Percentiles rank a stretch among this genome's conserved stretches.
These are phyloP conservation scores for Trypanosoma theileri DNA, from an alignment of 208 protist genomes.

Conservation along the genomic window DNA sequence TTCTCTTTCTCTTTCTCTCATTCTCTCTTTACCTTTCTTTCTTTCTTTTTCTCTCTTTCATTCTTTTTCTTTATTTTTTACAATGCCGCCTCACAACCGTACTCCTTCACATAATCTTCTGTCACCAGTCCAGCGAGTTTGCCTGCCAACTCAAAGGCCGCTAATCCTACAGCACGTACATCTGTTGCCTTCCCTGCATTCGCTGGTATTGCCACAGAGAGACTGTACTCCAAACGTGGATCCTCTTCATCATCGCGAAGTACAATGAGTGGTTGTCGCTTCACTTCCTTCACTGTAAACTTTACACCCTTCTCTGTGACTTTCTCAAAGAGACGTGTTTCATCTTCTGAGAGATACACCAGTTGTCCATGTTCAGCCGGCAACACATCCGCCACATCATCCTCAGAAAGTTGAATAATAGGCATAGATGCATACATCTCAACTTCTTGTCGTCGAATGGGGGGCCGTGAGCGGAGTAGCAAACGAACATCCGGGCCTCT, in stretches of 20 bases:
- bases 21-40: not conserved
- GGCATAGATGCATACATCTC: slow-evolving; percentile 52
- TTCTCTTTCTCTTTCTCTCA: not conserved
- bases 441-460: slow-evolving; percentile 55
- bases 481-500: slow-evolving; percentile 67
- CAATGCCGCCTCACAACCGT: slow-evolving; percentile 43
- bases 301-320: slow-evolving; percentile 60
- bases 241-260: slow-evolving; percentile 88
- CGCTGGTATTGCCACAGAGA: slow-evolving; percentile 63
- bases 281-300: slow-evolving; percentile 63
- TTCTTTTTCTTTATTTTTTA: slow-evolving; percentile 12
- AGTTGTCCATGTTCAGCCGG: slow-evolving; percentile 85
- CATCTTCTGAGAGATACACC: slow-evolving; percentile 89
- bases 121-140: slow-evolving; percentile 44
- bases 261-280: slow-evolving; percentile 87
- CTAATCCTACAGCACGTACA: slow-evolving; percentile 64
- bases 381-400: slow-evolving; percentile 83
- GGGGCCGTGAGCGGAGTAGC: slow-evolving; percentile 73
- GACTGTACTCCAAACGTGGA: slow-evolving; percentile 71
- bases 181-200: slow-evolving; percentile 57
- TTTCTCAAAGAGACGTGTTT: slow-evolving; percentile 77
- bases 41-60: slow-evolving; percentile 7
- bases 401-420: slow-evolving; percentile 68
- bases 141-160: slow-evolving; percentile 60
- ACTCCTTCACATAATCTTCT: slow-evolving; percentile 62